Base-by-base conservation (phyloP, 176 grass and related monocot genomes). In the Eragrostis curvula region DNA sequence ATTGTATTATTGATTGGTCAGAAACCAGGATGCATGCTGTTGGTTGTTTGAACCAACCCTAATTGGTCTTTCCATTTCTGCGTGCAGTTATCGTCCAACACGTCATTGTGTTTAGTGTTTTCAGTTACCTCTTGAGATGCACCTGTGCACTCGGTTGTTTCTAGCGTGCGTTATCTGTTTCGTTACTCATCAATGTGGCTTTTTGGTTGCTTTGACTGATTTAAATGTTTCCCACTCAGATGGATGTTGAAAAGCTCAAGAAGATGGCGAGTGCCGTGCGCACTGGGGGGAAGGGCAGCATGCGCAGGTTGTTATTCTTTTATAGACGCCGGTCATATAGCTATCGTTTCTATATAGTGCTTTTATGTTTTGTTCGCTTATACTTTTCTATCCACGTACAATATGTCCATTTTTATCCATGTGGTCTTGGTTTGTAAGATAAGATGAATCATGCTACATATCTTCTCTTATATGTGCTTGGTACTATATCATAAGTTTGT, bases 221-320 rank as follows among this genome's bases (percentile, higher is more conserved):
- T 70, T 73, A 41, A 83, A 73, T 82, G 45, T 89, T 5, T 63
- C 40, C 57, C 78, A 55, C 75, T 28, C 75, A 96, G 93, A 96
- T 96, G 93, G 83, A 96, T 92, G 88, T 89, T 59, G 93, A 92
- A 12, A 96, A 85, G 77, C 83, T 96, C 69, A 88, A 92, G 88
- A 96, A 92, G 90, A 96, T 96, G 75, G 93, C 90, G 56, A 81
- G 93, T 88, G 93, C 93, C 9, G 93, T 96, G 73, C 93, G 93
- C 75, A 96, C 93, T 14, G 93, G 93, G 62, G 93, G 93, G 10
- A 96, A 96, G 87, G 93, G 93, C 39, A 96, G 93, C 82, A 86
- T 96, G 90, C 93, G 93, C 85, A 96, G 93, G 93, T 96, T 15
- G 51, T 83, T 72, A 7, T 85, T 74, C 45, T 69, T 79, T 68